phyloP scores from a whole-genome alignment of 1,284 basidiomycete species.

The Veloboletus limbatus region DNA sequence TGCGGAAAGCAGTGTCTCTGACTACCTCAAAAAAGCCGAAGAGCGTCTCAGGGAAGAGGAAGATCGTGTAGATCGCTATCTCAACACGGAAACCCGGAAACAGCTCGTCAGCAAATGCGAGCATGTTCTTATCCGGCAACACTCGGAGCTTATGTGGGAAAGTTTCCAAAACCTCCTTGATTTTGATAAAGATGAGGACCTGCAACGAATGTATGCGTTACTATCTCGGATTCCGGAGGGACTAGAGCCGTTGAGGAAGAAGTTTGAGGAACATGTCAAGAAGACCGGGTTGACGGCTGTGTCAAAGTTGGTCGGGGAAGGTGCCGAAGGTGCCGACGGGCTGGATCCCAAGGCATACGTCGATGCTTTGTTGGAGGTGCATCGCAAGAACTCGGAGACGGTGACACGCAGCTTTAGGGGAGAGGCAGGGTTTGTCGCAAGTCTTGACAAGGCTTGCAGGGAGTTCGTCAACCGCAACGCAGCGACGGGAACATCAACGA shows the following conservation, averaged over 20 bases:
- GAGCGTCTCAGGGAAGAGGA: conserved; percentile 92
- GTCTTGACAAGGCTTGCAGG: conserved; percentile 93
- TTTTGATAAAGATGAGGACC: conserved; percentile 90
- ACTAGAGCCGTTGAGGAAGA: conserved; percentile 87
- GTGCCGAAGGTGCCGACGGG: conserved; percentile 58
- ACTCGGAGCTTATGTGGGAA: conserved; percentile 88
- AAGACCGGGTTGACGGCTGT: conserved; percentile 83
- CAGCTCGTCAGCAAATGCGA: conserved; percentile 90
- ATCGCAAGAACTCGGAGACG: conserved; percentile 89
- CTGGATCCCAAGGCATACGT: conserved; percentile 92
- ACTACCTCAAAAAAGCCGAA: conserved; percentile 97
- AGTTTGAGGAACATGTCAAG: conserved; percentile 96
- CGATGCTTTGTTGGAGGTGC: conserved; percentile 88
- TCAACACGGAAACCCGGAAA: conserved; percentile 86
- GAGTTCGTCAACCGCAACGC: conserved; percentile 96
- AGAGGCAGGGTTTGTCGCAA: conserved; percentile 94
- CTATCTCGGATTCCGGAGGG: conserved; percentile 88
- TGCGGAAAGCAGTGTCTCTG: conserved; percentile 86
- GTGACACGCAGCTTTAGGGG: conserved; percentile 90
- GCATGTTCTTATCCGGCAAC: conserved; percentile 87
- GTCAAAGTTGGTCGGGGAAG: conserved; percentile 76
- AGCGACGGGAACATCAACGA: conserved; percentile 78
- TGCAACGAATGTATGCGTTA: conserved; percentile 93
- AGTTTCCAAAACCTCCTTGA: conserved; percentile 93
- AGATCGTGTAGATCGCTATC: conserved; percentile 91